Percentiles rank a stretch among this genome's conserved stretches.
Evolutionary conservation across 148 eudicot genomes (phyloP).

Genomic region (Fallopia convolvulus): DNA sequence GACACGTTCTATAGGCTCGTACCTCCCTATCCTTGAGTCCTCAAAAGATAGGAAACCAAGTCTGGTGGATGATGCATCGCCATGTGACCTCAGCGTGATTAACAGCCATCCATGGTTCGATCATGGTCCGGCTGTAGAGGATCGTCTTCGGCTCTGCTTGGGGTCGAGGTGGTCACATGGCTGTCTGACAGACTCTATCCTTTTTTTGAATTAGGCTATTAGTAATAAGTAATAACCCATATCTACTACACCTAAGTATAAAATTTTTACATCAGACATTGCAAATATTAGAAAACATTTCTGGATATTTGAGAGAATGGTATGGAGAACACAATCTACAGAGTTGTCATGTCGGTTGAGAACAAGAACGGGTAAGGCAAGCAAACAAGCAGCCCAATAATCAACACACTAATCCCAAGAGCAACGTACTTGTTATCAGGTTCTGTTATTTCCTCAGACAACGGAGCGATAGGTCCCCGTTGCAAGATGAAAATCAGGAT

Average conservation of each 20-base stretch:
- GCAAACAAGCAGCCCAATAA: constrained; percentile 78
- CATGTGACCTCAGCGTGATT: background rate
- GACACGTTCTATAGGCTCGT: background rate
- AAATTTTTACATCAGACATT: background rate
- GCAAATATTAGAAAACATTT: background rate
- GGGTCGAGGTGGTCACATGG: background rate
- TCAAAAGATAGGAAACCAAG: background rate
- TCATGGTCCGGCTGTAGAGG: background rate
- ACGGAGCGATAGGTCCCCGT: constrained; percentile 87
- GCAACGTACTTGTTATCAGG: constrained; percentile 65
- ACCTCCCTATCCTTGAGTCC: background rate
- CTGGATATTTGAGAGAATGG: background rate
- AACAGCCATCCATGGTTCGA: background rate
- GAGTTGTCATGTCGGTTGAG: constrained; percentile 40
- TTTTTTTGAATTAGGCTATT: no score
- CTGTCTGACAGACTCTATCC: background rate
- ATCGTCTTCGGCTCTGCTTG: background rate
- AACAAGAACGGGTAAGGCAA: constrained; percentile 91
- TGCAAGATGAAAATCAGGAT: constrained; percentile 84
- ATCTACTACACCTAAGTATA: background rate
- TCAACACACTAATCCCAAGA: constrained; percentile 61
- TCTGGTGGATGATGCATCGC: background rate
- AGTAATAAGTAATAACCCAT: background rate
- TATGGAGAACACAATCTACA: constrained; percentile 20
- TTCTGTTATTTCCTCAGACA: constrained; percentile 76